Evolutionary conservation across 2,329 filamentous ascomycete genomes (phyloP).

Genomic region (Ascosphaera apis): DNA sequence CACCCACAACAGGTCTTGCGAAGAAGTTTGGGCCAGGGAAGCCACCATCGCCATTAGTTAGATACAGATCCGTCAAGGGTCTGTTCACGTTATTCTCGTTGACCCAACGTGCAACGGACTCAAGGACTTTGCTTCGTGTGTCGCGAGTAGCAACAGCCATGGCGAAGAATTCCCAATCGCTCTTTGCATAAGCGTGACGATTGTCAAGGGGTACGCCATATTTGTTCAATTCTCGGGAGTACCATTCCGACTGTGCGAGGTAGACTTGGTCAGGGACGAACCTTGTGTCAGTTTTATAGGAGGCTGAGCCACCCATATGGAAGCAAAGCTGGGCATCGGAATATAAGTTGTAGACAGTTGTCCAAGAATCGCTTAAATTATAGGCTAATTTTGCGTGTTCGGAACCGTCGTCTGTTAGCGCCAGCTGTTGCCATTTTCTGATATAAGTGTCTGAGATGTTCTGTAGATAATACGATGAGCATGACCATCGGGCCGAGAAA

Average conservation of each 20-base stretch:
- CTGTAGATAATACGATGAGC: conserved; percentile 6
- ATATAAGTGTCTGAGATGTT: conserved; percentile 45
- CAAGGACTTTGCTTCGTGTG: conserved; percentile 47
- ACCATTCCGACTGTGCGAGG: conserved; percentile 59
- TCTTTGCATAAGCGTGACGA: conserved; percentile 66
- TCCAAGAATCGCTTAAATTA: conserved; percentile 52
- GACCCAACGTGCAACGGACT: conserved; percentile 55
- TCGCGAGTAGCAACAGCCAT: conserved; percentile 50
- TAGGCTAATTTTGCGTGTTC: conserved; percentile 60
- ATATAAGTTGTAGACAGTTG: conserved; percentile 68
- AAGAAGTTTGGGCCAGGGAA: conserved; percentile 58
- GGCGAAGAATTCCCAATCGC: conserved; percentile 78
- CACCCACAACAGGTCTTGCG: conserved; percentile 62
- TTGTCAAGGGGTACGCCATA: conserved; percentile 68
- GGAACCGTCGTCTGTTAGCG: conserved; percentile 39
- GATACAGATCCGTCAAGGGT: conserved; percentile 61
- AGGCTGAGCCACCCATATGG: conserved; percentile 31
- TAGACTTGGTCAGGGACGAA: conserved; percentile 61
- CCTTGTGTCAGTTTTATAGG: conserved; percentile 15
- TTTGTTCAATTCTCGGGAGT: conserved; percentile 51
- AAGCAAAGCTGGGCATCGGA: conserved; percentile 63
- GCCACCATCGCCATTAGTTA: conserved; percentile 53
- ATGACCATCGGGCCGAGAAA: no score
- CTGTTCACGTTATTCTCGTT: conserved; percentile 60
- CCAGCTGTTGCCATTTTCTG: conserved; percentile 45